Evolutionary conservation across 202 grass and related monocot species (phyloP).

Genomic region (Setaria viridis): DNA sequence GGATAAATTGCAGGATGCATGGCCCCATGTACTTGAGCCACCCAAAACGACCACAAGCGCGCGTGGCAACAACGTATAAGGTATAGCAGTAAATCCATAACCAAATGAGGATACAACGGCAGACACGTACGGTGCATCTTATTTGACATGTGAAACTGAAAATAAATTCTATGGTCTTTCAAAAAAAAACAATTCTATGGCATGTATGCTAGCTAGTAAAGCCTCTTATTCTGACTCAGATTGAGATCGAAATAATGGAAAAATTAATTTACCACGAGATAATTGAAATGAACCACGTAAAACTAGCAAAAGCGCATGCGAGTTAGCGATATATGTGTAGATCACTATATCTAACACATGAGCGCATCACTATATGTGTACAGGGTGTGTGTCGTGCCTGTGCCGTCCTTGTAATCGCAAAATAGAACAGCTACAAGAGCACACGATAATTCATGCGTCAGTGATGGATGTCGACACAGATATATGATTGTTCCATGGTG

Average conservation of each 20-base stretch:
- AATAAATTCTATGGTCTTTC: not conserved
- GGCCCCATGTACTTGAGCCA: not conserved
- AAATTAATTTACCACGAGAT: not conserved
- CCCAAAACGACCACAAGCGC: not conserved
- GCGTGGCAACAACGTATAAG: not conserved
- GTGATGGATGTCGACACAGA: not conserved
- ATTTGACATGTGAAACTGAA: not conserved
- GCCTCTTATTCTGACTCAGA: not conserved
- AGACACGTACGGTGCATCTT: not conserved
- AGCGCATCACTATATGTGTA: not conserved
- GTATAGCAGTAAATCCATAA: not conserved
- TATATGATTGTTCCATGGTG: not conserved
- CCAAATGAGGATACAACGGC: not conserved
- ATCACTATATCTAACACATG: too few relatives aligned
- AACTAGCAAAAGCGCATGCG: not conserved
- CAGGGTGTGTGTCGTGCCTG: not conserved
- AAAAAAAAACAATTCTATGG: not conserved
- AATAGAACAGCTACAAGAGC: not conserved
- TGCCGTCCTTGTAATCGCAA: not conserved
- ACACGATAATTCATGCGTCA: not conserved
- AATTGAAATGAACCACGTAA: not conserved
- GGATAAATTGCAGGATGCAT: not conserved
- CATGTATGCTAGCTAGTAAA: not conserved
- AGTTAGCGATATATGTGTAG: too few relatives aligned
- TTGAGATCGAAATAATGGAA: not conserved